Base-by-base conservation (phyloP, 176 grass and related monocot species). In the Juncus effusus region DNA sequence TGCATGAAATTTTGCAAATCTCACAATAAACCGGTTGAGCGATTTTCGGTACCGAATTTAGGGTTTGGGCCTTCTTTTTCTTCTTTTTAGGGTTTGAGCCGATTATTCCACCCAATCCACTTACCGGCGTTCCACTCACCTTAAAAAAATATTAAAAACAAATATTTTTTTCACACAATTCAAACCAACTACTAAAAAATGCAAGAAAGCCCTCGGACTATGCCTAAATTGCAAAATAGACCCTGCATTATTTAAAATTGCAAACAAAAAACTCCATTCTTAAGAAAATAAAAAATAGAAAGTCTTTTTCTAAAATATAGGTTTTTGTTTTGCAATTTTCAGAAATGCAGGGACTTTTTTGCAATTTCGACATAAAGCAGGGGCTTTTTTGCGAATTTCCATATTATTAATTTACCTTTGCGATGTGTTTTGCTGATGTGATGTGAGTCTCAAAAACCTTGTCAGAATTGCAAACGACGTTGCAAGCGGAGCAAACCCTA, bases 391-490 rank as follows among this genome's bases (percentile, higher is more conserved):
- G 19, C 19, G 19, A 28, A 28, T 28, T 28, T 28, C 19, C 19
- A 28, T 28, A 28, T 28, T 28, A 28, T 28, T 28, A 28, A 11
- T 4, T 19, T 70, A 79, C 76, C 76, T 52, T 79, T 35, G 52
- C 12, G 14, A 56, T 62, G 54, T 79, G 76, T 49, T 72, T 79
- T 36, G 39, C 47, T 0, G 65, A 40, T 9, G 67, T 38, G 42
- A 64, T 53, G 71, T 79, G 76, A 19, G 16, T 15, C 58, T 44
- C 58, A 42, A 79, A 79, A 14, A 63, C 67, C 5, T 0, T 79
- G 35, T 79, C 76, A 13, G 47, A 63, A 53, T 79, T 79, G 50
- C 76, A 79, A 38, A 79, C 76, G 0, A 79, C 67, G 62, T 72
- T 79, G 59, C 76, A 72, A 35, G 55, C n/a, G 3, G 67, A 47